A percentile compares a stretch with the other conserved stretches of the same genome.
Evolutionary conservation across 805 yeast species (phyloP).

Genomic region (Metschnikowia picachoensis): DNA sequence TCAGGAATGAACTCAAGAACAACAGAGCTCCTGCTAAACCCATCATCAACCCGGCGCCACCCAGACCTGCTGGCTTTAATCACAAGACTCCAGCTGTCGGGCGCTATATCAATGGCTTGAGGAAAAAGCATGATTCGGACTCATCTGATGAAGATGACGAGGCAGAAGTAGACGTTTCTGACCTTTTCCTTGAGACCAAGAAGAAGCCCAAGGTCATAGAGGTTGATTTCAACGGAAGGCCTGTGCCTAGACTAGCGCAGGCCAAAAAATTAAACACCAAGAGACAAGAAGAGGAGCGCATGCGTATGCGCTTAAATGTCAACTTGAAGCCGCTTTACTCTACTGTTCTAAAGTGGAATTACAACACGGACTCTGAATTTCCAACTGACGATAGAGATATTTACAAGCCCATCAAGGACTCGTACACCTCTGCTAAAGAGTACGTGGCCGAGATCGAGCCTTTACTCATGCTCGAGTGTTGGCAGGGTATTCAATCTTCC

Average conservation of each 20-base stretch:
- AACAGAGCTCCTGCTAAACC: conserved; percentile 18
- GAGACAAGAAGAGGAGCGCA: conserved; percentile 62
- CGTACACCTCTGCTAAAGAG: conserved; percentile 55
- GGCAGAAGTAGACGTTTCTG: conserved; percentile 37
- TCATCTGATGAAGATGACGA: conserved; percentile 32
- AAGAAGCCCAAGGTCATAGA: conserved; percentile 37
- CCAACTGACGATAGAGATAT: conserved; percentile 50
- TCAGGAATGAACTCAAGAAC: conserved; percentile 29
- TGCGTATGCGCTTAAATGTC: conserved; percentile 76
- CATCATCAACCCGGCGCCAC: conserved; percentile 40
- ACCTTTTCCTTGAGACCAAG: conserved; percentile 35
- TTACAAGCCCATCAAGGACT: conserved; percentile 49
- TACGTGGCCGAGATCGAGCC: conserved; percentile 76
- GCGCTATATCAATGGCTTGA: conserved; percentile 34
- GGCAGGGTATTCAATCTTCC: conserved; percentile 83
- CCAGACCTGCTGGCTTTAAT: conserved; percentile 55
- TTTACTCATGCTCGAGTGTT: conserved; percentile 78
- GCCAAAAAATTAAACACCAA: conserved; percentile 32
- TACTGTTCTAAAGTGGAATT: conserved; percentile 74
- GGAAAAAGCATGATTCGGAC: conserved; percentile 29
- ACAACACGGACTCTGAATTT: conserved; percentile 47
- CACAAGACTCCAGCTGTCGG: conserved; percentile 30
- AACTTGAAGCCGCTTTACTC: conserved; percentile 72
- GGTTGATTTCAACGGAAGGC: conserved; percentile 43
- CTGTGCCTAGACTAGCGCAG: conserved; percentile 22